Evolutionary conservation across 257 asterid species (phyloP).

Genomic region (Linderniella brevidens): DNA sequence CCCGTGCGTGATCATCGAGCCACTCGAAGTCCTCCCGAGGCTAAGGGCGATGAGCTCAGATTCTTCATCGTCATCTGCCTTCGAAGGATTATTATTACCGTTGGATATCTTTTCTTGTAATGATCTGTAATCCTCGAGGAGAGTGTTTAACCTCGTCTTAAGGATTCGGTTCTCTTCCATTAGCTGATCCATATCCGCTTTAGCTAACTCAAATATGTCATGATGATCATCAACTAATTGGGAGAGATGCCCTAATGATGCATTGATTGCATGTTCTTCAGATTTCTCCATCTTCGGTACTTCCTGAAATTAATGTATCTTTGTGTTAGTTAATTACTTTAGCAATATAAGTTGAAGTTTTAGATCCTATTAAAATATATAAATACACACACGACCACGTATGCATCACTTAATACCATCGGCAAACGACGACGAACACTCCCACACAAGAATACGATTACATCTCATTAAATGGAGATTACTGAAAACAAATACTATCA

Average conservation of each 20-base stretch:
- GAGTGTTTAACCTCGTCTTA: conserved; percentile 32
- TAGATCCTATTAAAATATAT: background rate
- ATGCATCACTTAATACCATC: too few relatives aligned
- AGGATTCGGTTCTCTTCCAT: conserved; percentile 71
- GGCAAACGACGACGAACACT: too few relatives aligned
- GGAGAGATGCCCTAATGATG: too few relatives aligned
- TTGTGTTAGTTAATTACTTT: background rate
- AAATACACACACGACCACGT: too few relatives aligned
- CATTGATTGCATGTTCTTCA: too few relatives aligned
- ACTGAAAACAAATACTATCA: too few relatives aligned
- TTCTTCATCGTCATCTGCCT: conserved; percentile 11
- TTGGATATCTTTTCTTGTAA: conserved; percentile 39
- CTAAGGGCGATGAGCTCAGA: conserved; percentile 39
- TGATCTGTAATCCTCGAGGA: conserved; percentile 47
- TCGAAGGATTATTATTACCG: background rate
- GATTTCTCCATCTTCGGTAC: conserved; percentile 12
- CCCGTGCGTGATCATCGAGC: conserved; percentile 16
- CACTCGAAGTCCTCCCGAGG: conserved; percentile 39
- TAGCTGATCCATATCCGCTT: conserved; percentile 64
- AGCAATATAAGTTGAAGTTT: too few relatives aligned
- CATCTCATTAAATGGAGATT: background rate
- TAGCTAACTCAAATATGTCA: conserved; percentile 35
- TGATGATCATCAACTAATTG: conserved; percentile 26
- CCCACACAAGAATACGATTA: background rate
- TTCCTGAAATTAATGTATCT: conserved; percentile 9